Percentiles rank a stretch among this genome's conserved stretches.
Conservation (phyloP, 306 rosid species). For the Cercis canadensis region DNA sequence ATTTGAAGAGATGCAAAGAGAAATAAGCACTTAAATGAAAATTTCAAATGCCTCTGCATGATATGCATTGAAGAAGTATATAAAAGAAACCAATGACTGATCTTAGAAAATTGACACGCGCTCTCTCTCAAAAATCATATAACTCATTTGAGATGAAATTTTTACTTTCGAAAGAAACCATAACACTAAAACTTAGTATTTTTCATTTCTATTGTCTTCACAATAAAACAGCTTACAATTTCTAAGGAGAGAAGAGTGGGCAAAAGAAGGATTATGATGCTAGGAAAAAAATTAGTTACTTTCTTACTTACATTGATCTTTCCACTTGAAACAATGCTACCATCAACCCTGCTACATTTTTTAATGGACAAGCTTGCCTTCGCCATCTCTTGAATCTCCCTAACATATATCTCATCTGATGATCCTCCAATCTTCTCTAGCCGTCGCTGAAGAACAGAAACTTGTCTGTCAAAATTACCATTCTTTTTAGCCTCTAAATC, state of each 20-base stretch:
- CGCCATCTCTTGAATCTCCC: constrained; percentile 68
- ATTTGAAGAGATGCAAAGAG: constrained; percentile 23
- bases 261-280: constrained; percentile 1
- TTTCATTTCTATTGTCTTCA: background rate
- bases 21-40: constrained; percentile 15
- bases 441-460: constrained; percentile 56
- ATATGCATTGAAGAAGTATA: background rate
- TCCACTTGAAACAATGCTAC: constrained; percentile 57
- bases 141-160: background rate
- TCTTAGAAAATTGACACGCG: background rate
- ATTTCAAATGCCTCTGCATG: background rate
- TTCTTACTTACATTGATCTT: constrained; percentile 64
- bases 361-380: constrained; percentile 59
- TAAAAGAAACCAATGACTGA: background rate
- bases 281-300: background rate
- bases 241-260: constrained; percentile 3
- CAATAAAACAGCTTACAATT: background rate
- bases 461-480: constrained; percentile 71
- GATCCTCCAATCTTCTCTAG: constrained; percentile 64
- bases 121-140: no score
- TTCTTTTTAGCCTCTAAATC: constrained; percentile 38
- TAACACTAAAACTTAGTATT: no score
- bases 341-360: constrained; percentile 44
- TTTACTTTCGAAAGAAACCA: background rate
- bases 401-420: constrained; percentile 57